phyloP scores from a whole-genome alignment of 306 rosid species.

The Inga leiocalycina region DNA sequence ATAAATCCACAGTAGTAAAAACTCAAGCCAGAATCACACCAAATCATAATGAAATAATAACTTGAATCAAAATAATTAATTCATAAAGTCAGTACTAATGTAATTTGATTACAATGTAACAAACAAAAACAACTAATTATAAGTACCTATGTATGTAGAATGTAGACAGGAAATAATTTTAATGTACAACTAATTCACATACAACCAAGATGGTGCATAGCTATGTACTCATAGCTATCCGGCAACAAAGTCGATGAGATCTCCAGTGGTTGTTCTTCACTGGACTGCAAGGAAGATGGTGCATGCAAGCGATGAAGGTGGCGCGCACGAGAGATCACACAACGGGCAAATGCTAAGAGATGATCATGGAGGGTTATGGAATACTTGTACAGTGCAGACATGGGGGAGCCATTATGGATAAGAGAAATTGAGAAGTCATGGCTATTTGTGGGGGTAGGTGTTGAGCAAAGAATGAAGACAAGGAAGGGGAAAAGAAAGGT shows the following conservation, averaged over 20 bases:
- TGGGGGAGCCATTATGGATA: constrained; percentile 34
- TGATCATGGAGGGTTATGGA: constrained; percentile 11
- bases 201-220: too few species aligned
- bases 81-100: too few species aligned
- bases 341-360: neutral
- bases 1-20: too few species aligned
- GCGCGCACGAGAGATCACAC: neutral
- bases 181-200: too few species aligned
- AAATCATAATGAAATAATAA: too few species aligned
- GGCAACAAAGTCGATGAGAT: neutral
- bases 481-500: neutral
- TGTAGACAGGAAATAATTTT: too few species aligned
- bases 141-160: too few species aligned
- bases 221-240: neutral
- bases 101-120: too few species aligned
- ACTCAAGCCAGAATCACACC: too few species aligned
- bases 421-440: constrained; percentile 14
- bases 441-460: constrained; percentile 1
- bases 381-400: constrained; percentile 30
- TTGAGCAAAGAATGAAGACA: neutral
- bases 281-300: neutral
- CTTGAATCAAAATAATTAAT: too few species aligned
- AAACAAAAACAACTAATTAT: too few species aligned
- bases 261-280: neutral
- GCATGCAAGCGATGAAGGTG: neutral